Conservation (phyloP, 169 alveolate species). For the Theileria parva region DNA sequence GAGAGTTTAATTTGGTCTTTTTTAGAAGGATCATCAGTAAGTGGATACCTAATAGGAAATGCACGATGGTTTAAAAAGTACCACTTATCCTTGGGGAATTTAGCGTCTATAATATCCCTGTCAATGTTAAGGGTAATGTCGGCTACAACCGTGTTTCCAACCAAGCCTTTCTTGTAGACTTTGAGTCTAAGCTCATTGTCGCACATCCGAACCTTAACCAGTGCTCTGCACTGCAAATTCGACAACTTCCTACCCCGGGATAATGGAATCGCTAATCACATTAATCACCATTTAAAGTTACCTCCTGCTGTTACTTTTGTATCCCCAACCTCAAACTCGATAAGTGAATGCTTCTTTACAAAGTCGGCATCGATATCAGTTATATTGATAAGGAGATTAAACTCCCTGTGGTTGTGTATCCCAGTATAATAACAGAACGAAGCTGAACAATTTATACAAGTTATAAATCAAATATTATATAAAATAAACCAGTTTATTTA, state of each 20-base stretch:
- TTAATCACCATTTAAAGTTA: neutral
- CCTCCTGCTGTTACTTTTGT: conserved; percentile 17
- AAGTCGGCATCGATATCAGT: conserved; percentile 49
- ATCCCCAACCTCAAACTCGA: conserved; percentile 48
- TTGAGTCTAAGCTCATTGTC: conserved; percentile 19
- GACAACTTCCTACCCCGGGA: conserved; percentile 22
- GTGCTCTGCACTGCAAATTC: conserved; percentile 49
- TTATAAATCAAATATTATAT: neutral
- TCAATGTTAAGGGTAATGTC: conserved; percentile 28
- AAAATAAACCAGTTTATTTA: neutral
- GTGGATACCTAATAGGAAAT: conserved; percentile 28
- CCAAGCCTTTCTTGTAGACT: conserved; percentile 39
- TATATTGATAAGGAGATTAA: conserved; percentile 51
- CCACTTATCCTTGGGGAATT: conserved; percentile 56
- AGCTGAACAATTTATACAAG: conserved; percentile 20
- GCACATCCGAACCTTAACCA: conserved; percentile 28
- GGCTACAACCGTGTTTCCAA: conserved; percentile 23
- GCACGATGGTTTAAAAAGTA: neutral
- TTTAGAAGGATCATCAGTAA: neutral
- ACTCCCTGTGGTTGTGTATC: conserved; percentile 57
- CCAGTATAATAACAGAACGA: conserved; percentile 54
- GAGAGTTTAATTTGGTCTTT: conserved; percentile 43
- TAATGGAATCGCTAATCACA: conserved; percentile 36
- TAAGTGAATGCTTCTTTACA: conserved; percentile 9
- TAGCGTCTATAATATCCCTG: conserved; percentile 25